A percentile compares a stretch with the other conserved stretches of the same genome.
These are phyloP conservation scores for Brassica incana DNA, from an alignment of 345 rosid species.

Conservation along the genomic window DNA sequence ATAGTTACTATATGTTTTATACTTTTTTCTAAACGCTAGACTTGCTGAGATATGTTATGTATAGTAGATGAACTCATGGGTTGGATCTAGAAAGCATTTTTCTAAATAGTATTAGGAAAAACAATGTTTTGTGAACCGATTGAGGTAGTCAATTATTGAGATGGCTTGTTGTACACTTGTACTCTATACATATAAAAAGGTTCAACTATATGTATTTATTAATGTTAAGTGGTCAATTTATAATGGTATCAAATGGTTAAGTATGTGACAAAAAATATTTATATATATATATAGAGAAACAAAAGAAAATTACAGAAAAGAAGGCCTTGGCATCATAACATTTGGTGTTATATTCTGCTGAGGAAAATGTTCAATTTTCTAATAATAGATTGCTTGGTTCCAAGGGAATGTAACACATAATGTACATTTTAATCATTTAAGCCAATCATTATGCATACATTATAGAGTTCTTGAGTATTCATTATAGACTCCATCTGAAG, in stretches of 20 bases:
- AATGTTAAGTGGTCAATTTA: not conserved
- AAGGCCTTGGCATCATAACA: not conserved
- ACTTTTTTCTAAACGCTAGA: not conserved
- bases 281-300: not conserved
- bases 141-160: not conserved
- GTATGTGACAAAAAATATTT: not conserved
- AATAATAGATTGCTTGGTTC: slow-evolving; percentile 32
- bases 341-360: slow-evolving; percentile 14
- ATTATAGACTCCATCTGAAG: slow-evolving; percentile 15
- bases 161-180: slow-evolving; percentile 1
- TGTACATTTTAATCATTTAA: slow-evolving; percentile 23
- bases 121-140: not conserved
- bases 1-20: too few relatives aligned
- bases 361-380: not conserved
- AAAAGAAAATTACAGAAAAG: not conserved
- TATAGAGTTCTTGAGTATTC: slow-evolving; percentile 15
- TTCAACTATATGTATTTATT: slow-evolving; percentile 5
- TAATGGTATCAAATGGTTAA: not conserved
- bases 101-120: not conserved
- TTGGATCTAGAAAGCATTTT: not conserved
- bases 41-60: not conserved
- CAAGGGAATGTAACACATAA: slow-evolving; percentile 28
- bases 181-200: not conserved
- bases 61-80: not conserved
- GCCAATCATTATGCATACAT: slow-evolving; percentile 25